Evolutionary conservation across 108 stramenopile genomes (phyloP), one percentile per base, ranked within the genome.

Genomic region (Aureococcus anophagefferens): DNA sequence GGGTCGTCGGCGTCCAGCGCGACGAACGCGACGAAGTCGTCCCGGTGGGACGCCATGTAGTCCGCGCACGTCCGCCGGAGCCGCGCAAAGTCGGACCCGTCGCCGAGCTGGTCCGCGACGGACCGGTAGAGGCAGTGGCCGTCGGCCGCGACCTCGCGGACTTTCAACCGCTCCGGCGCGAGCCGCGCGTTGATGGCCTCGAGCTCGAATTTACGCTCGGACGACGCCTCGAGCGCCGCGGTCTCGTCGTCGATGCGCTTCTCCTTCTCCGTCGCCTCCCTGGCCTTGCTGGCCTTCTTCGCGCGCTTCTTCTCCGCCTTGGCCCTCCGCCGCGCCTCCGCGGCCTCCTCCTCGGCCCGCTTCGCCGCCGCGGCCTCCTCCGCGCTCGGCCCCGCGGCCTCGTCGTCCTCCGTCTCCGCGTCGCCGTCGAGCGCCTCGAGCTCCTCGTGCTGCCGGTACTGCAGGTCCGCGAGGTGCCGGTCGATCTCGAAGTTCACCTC

Each of bases 101-200:
- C 28, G 30, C 31, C 0, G 70, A 84, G 74, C 71, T 94, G 93
- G 44, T 89, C 84, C 3, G 80, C 94, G 31, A 97, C 87, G 35
- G 95, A 91, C 18, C 96, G 87, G 80, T 96, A 97, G 72, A 97
- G 74, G 77, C 96, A 97, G 84, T 97, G 85, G 16, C 96, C 96
- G 80, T 97, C 96, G 21, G 93, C 88, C 33, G 80, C 79, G 11
- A 97, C 89, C 64, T 96, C 95, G n/a, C 69, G 33, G 32, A 97
- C 79, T 32, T 64, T 67, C 40, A 95, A 30, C 21, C 74, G 31
- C 25, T 65, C 30, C 4, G 28, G 69, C 31, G 0, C 37, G 45
- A 75, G 62, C 44, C 70, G 64, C 16, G 46, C 29, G 30, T 30
- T 25, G 17, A 46, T 64, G 46, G 68, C 44, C 37, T 76, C 75